Base-by-base conservation (phyloP, 345 rosid species). In the Limnanthes douglasii region DNA sequence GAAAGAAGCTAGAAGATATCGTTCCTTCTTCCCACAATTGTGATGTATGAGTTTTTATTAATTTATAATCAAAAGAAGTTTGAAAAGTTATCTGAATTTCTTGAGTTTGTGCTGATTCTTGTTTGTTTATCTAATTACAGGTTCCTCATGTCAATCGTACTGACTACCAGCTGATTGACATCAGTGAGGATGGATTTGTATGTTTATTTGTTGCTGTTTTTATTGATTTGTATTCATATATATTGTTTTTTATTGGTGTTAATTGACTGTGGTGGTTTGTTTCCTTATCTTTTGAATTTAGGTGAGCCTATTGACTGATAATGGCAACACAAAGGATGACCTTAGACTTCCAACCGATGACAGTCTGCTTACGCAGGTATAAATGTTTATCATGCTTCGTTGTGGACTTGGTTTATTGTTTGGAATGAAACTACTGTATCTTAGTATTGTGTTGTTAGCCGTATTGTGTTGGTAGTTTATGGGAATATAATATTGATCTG, bases 111-210 rank as follows among this genome's bases (percentile, higher is more conserved):
- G 56, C 26, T 18, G 36, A n/a, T 18, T 1, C 11, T 30, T 21
- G 40, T 35, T 40, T 28, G 5, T 18, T 27, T 29, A 34, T 41
- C 4, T 17, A 32, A 37, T 17, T n/a, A 16, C 69, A 77, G 88
- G 78, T 62, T 59, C 86, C 82, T 8, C 78, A 69, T 51, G 78
- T 77, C 34, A 69, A 57, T 41, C 82, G 86, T 38, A 62, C 69
- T 37, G 83, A 77, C 48, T 77, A 69, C 57, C 82, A 77, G 66
- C 64, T 72, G 46, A 72, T 76, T 48, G 86, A 72, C 49, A 76
- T 76, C 37, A 66, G 81, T 50, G 78, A 73, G 47, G 88, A 77
- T 59, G 88, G 88, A n/a, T 77, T 77, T 64, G 88, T 77, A 62
- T 66, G 90, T 49, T 12, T 10, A 7, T 21, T 1, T 20, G 4